Percentiles rank a stretch among this genome's conserved stretches.
Evolutionary conservation across 805 yeast species (phyloP).

Genomic region (Ogataea siamensis): DNA sequence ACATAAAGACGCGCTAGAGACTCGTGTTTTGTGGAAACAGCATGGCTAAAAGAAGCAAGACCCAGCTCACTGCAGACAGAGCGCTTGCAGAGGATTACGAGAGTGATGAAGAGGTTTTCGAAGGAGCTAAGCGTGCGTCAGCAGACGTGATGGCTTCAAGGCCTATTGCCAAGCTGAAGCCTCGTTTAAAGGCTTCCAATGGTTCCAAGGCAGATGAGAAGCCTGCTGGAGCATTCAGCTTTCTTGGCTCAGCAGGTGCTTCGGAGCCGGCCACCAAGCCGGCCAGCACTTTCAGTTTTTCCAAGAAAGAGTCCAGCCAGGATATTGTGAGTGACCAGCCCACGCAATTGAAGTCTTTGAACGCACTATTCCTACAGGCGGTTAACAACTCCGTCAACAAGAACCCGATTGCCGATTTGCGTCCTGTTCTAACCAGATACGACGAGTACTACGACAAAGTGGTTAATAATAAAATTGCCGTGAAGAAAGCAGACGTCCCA

Average conservation of each 20-base stretch:
- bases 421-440: conserved; percentile 58
- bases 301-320: neutral
- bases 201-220: conserved; percentile 11
- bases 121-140: conserved; percentile 48
- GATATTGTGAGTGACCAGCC: conserved; percentile 29
- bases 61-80: conserved; percentile 57
- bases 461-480: conserved; percentile 26
- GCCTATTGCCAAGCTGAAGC: conserved; percentile 61
- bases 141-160: conserved; percentile 62
- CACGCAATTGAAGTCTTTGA: conserved; percentile 61
- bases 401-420: conserved; percentile 55
- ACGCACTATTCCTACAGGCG: conserved; percentile 53
- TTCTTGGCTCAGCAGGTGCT: conserved; percentile 6
- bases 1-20: conserved; percentile 11
- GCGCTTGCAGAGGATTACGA: conserved; percentile 26
- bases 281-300: conserved; percentile 5
- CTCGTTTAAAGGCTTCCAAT: conserved; percentile 29
- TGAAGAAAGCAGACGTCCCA: conserved; percentile 26
- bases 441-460: conserved; percentile 47
- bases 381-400: conserved; percentile 40
- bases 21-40: conserved; percentile 9
- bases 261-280: conserved; percentile 2
- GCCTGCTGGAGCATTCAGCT: conserved; percentile 16
- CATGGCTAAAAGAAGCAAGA: conserved; percentile 55
- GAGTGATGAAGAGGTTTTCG: conserved; percentile 38